Evolutionary conservation across 139 green algal species (phyloP).

Genomic region (Coelastrella sp.): DNA sequence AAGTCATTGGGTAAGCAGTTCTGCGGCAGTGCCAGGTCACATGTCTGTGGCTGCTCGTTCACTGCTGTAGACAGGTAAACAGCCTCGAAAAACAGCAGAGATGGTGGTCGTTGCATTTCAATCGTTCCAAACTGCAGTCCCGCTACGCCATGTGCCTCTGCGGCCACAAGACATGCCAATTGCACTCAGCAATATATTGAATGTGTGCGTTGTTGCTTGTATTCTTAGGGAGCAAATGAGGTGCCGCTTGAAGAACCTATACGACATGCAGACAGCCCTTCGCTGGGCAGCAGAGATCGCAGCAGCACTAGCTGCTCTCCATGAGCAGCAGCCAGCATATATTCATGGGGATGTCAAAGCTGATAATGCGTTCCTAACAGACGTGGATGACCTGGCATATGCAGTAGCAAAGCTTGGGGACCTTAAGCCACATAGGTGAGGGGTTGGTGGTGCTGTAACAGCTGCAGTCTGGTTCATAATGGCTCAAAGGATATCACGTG

Average conservation of each 20-base stretch:
- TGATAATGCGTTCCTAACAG: constrained; percentile 48
- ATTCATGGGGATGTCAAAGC: constrained; percentile 46
- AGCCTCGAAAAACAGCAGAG: too few species aligned
- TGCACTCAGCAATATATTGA: neutral
- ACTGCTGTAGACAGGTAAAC: too few species aligned
- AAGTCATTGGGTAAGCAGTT: constrained; percentile 34
- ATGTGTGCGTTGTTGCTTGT: neutral
- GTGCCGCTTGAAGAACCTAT: constrained; percentile 30
- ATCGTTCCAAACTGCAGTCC: too few species aligned
- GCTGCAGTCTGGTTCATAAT: too few species aligned
- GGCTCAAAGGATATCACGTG: too few species aligned
- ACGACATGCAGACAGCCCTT: constrained; percentile 47
- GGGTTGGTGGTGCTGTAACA: neutral
- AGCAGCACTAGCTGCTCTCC: constrained; percentile 28
- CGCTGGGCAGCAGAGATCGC: constrained; percentile 42
- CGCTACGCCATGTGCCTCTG: too few species aligned
- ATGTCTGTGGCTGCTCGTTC: neutral
- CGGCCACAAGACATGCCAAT: too few species aligned
- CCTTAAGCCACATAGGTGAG: constrained; percentile 51
- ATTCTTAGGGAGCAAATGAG: constrained; percentile 37
- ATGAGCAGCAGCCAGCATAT: constrained; percentile 28
- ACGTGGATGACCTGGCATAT: neutral
- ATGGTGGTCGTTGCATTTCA: neutral
- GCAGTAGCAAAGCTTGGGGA: constrained; percentile 34
- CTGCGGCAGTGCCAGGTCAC: neutral